Percentiles rank a stretch among this genome's conserved stretches.
phyloP scores from a whole-genome alignment of 257 asterid species.

The Nyctanthes arbortristis region DNA sequence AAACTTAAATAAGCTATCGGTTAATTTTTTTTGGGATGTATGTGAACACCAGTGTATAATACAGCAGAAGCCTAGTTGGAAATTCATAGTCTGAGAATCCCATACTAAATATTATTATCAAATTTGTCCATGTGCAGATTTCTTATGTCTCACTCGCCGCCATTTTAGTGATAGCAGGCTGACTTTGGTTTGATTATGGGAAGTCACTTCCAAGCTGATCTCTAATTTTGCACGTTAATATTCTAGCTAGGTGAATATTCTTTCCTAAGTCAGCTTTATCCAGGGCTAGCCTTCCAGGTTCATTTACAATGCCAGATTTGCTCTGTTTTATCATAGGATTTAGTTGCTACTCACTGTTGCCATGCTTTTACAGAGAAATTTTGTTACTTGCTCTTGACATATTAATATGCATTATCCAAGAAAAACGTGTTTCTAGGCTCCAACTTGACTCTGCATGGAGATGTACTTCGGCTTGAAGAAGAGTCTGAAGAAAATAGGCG shows the following conservation, averaged over 20 bases:
- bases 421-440: too few species aligned
- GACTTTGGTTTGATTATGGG: too few species aligned
- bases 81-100: background rate
- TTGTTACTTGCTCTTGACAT: background rate
- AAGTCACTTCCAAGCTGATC: background rate
- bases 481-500: background rate
- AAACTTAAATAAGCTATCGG: background rate
- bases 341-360: too few species aligned
- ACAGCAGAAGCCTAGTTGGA: background rate
- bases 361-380: too few species aligned
- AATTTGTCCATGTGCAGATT: background rate
- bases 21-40: background rate
- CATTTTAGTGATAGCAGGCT: background rate
- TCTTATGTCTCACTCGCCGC: background rate
- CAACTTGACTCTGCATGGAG: too few species aligned
- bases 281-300: too few species aligned
- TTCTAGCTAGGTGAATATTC: background rate
- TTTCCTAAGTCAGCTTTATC: too few species aligned
- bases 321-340: slow-evolving; percentile 1
- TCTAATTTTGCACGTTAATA: too few species aligned
- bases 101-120: background rate
- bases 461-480: slow-evolving; percentile 4
- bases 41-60: background rate
- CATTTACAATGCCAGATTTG: too few species aligned
- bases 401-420: too few species aligned